These are phyloP conservation scores for Coffea humblotiana DNA, from an alignment of 305 asterid species.

Conservation along the genomic window DNA sequence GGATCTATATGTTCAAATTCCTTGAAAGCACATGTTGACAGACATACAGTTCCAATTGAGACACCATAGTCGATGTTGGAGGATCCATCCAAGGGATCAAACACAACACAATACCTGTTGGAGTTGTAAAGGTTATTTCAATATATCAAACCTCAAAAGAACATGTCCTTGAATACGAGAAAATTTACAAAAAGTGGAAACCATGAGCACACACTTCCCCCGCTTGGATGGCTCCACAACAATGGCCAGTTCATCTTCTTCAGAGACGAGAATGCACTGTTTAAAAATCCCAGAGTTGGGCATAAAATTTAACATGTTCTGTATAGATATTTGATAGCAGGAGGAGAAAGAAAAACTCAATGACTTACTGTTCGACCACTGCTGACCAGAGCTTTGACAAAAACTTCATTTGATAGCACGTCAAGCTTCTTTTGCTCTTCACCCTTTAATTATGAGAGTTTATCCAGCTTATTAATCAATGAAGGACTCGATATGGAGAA, in stretches of 20 bases:
- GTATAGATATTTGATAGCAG: neutral
- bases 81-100: slow-evolving; percentile 98
- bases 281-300: slow-evolving; percentile 14
- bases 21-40: neutral
- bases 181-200: slow-evolving; percentile 1
- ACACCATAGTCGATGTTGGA: slow-evolving; percentile 98
- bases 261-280: slow-evolving; percentile 97
- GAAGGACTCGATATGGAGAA: neutral
- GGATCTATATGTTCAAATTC: neutral
- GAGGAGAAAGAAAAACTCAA: neutral
- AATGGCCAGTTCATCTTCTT: slow-evolving; percentile 93
- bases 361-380: slow-evolving; percentile 90
- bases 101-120: slow-evolving; percentile 86
- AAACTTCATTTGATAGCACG: slow-evolving; percentile 91
- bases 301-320: neutral
- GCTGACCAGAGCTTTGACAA: slow-evolving; percentile 87
- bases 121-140: neutral
- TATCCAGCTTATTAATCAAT: slow-evolving; percentile 9
- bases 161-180: neutral
- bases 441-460: slow-evolving; percentile 47
- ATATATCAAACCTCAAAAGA: neutral
- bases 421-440: slow-evolving; percentile 98
- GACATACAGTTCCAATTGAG: slow-evolving; percentile 88
- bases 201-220: slow-evolving; percentile 62
- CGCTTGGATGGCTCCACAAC: slow-evolving; percentile 79